Percentiles rank a stretch among this genome's conserved stretches.
phyloP scores from a whole-genome alignment of 257 asterid genomes.

The Ilex aquifolium region DNA sequence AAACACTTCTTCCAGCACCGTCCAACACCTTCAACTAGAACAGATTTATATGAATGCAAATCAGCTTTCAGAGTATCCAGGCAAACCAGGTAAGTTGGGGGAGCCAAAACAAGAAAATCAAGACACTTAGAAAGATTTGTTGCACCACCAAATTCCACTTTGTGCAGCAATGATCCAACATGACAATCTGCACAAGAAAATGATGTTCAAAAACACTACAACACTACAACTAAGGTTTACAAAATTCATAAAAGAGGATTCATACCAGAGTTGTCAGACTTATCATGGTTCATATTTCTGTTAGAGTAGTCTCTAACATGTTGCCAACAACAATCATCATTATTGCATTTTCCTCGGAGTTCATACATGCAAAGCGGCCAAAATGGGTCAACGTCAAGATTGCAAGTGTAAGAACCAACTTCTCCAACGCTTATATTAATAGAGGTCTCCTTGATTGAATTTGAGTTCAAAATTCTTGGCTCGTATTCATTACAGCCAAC shows the following conservation, averaged over 20 bases:
- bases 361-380: slow-evolving; percentile 53
- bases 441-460: slow-evolving; percentile 10
- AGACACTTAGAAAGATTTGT: slow-evolving; percentile 19
- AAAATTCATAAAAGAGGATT: not conserved
- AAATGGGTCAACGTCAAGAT: slow-evolving; percentile 35
- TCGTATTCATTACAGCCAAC: slow-evolving; percentile 3
- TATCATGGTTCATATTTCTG: slow-evolving; percentile 5
- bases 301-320: slow-evolving; percentile 31
- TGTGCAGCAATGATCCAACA: slow-evolving; percentile 15
- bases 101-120: slow-evolving; percentile 18
- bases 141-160: slow-evolving; percentile 9
- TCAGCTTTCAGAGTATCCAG: slow-evolving; percentile 33
- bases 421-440: slow-evolving; percentile 16
- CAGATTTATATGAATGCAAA: slow-evolving; percentile 18
- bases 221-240: not conserved
- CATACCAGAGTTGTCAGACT: slow-evolving; percentile 17
- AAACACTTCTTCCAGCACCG: slow-evolving; percentile 35
- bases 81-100: slow-evolving; percentile 38
- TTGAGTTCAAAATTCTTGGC: slow-evolving; percentile 5
- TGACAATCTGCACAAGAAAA: slow-evolving; percentile 22
- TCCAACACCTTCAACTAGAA: slow-evolving; percentile 22
- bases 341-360: slow-evolving; percentile 51
- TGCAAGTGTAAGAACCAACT: slow-evolving; percentile 34
- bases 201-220: not conserved
- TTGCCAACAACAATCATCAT: slow-evolving; percentile 42